These are phyloP conservation scores for Filosporella fistucella DNA, from an alignment of 495 filamentous ascomycete genomes.

Conservation along the genomic window DNA sequence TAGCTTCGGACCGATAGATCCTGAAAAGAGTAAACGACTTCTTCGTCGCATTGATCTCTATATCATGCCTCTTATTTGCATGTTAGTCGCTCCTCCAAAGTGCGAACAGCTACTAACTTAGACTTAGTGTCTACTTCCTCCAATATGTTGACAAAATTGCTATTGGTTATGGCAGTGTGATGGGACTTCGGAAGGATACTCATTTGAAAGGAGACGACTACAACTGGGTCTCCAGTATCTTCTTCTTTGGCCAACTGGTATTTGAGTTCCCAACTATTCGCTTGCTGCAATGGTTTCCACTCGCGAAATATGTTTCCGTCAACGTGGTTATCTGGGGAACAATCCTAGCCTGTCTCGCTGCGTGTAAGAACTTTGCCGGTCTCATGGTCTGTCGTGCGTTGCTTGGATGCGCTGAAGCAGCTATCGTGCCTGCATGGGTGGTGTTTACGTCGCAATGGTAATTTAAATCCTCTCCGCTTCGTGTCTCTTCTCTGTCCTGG, in stretches of 20 bases:
- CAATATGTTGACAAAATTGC: constrained; percentile 62
- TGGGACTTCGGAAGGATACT: constrained; percentile 50
- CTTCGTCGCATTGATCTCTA: too few relatives aligned
- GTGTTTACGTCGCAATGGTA: constrained; percentile 54
- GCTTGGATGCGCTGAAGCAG: constrained; percentile 55
- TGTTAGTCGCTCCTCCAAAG: too few relatives aligned
- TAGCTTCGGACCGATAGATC: too few relatives aligned
- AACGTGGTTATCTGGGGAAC: constrained; percentile 56
- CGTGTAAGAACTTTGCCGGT: neutral
- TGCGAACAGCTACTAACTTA: too few relatives aligned
- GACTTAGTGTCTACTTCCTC: constrained; percentile 60
- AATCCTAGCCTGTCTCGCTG: neutral
- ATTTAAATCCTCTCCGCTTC: constrained; percentile 45
- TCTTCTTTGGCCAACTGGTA: constrained; percentile 60
- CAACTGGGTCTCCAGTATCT: constrained; percentile 49
- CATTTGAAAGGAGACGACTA: constrained; percentile 31
- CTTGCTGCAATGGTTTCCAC: constrained; percentile 46
- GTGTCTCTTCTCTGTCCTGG: too few relatives aligned
- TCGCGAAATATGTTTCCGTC: constrained; percentile 50
- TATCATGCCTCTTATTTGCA: too few relatives aligned
- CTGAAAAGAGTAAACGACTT: too few relatives aligned
- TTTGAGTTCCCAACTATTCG: constrained; percentile 36
- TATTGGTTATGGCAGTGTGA: constrained; percentile 54
- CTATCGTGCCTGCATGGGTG: constrained; percentile 56
- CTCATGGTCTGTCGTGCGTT: constrained; percentile 48